Base-by-base conservation (phyloP, 2,329 filamentous ascomycete species). In the Sporothrix brunneoviolacea region DNA sequence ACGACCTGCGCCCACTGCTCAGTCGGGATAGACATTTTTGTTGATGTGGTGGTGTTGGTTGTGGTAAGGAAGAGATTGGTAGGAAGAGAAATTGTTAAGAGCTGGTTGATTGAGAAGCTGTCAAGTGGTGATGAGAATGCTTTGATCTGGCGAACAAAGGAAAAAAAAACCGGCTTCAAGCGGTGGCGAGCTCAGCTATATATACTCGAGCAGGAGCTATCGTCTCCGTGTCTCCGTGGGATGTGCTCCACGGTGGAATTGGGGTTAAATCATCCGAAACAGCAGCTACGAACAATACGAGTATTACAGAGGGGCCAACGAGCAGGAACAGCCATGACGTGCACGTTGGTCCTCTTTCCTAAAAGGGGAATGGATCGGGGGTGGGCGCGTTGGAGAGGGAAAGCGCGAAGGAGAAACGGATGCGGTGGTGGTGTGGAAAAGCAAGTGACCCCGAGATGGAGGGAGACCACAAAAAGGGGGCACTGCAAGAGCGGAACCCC, bases 1-100 rank as follows among this genome's bases (percentile, higher is more conserved):
- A 93, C 76, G 60, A 97, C 88, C 70, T 93, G 87, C 46, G 91
- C 91, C 88, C 86, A 94, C 75, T 97, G 91, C 69, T 83, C 83
- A 45, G 77, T 80, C 53, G 91, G 91, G 63, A 96, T 79, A 47
- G 63, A 54, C 72, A 76, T 77, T 21, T 28, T 55, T 37, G 42
- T 32, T 48, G 38, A 38, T 51, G 18, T 15, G 12, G n/a, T n/a
- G n/a, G n/a, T n/a, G n/a, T n/a, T 47, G 48, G 21, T 39, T 38
- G 48, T 12, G 54, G 40, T 50, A 24, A 21, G 44, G 13, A 8
- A 16, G 16, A 27, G 22, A 18, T 8, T 8, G 36, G 19, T 41
- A 19, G n/a, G 32, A 47, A 42, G 13, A 18, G 43, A 39, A 52
- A 44, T 16, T 43, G 40, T 24, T 36, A 18, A 18, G 10, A 18